phyloP scores from a whole-genome alignment of 352 stramenopile species.

The Globisporangium radiosum region DNA sequence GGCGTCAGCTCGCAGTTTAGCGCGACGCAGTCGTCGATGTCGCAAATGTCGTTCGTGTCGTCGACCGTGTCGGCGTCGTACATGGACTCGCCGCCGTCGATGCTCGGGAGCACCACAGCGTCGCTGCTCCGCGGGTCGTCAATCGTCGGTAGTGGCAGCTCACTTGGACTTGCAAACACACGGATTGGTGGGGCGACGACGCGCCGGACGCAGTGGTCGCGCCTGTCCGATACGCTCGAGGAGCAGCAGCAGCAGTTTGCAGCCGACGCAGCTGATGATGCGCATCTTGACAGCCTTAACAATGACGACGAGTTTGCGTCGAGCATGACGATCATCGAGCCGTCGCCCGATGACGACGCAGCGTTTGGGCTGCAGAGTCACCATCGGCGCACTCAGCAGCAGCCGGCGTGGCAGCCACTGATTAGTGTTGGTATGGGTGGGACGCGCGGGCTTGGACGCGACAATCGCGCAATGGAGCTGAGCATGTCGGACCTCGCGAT shows the following conservation, averaged over 20 bases:
- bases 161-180: slow-evolving; percentile 11
- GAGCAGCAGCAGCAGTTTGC: slow-evolving; percentile 36
- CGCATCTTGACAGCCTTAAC: slow-evolving; percentile 4
- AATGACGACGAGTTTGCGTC: slow-evolving; percentile 34
- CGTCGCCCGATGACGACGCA: slow-evolving; percentile 14
- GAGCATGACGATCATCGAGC: slow-evolving; percentile 31
- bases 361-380: slow-evolving; percentile 5
- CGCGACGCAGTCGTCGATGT: slow-evolving; percentile 34
- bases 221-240: slow-evolving; percentile 27
- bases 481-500: slow-evolving; percentile 14
- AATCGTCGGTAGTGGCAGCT: slow-evolving; percentile 1
- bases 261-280: slow-evolving; percentile 21
- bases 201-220: slow-evolving; percentile 14
- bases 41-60: slow-evolving; percentile 31
- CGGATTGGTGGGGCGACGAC: slow-evolving; percentile 2
- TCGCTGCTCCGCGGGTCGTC: slow-evolving; percentile 10
- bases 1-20: slow-evolving; percentile 44
- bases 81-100: slow-evolving; percentile 33
- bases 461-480: slow-evolving; percentile 4
- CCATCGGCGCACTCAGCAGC: slow-evolving; percentile 16
- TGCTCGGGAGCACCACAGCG: slow-evolving; percentile 9
- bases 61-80: slow-evolving; percentile 27
- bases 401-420: slow-evolving; percentile 9
- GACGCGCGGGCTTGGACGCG: not conserved
- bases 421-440: not conserved